Base-by-base conservation (phyloP, 805 yeast species). In the Grigorovia humatica region DNA sequence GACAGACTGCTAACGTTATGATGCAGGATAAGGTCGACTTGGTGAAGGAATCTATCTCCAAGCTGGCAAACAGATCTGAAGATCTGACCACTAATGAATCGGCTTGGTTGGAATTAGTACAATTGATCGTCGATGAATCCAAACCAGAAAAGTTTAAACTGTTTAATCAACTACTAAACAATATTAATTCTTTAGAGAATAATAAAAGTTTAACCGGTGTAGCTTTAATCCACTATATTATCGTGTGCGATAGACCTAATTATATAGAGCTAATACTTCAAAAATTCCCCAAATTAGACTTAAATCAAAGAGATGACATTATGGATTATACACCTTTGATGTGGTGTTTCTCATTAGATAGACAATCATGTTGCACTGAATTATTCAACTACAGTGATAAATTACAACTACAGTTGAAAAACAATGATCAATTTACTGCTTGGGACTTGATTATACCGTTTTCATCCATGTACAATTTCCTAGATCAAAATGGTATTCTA, bases 271-370 rank as follows among this genome's bases (percentile, higher is more conserved):
- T 81, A 1, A 62, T 82, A 19, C 57, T 71, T 20, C 49, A 55
- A 5, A 65, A 67, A 27, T 69, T 73, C 44, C 59, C 65, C 5
- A 48, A 41, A 9, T 42, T 62, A 6, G 80, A 79, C 57, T 73
- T 78, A 8, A 81, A 82, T 58, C 57, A 69, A 41, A 59, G 66
- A 9, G 90, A 83, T 57, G 68, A 73, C 1, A 51, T 78, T 20
- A 63, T 77, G 23, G 73, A 77, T 2, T 81, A 79, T 65, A 77
- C 88, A 0, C 88, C 96, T 11, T 66, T 86, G 46, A 87, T 86
- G 93, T 88, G 96, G 96, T 90, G 95, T 0, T 79, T 87, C 2
- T 77, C 81, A 57, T 73, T 82, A 57, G 77, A 80, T 50, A 78
- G 79, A 50, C 65, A 76, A 53, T 73, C 75, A 12, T 73, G 83